These are phyloP conservation scores for Penicillium dipodomyicola DNA, from an alignment of 495 filamentous ascomycete species.

Conservation along the genomic window DNA sequence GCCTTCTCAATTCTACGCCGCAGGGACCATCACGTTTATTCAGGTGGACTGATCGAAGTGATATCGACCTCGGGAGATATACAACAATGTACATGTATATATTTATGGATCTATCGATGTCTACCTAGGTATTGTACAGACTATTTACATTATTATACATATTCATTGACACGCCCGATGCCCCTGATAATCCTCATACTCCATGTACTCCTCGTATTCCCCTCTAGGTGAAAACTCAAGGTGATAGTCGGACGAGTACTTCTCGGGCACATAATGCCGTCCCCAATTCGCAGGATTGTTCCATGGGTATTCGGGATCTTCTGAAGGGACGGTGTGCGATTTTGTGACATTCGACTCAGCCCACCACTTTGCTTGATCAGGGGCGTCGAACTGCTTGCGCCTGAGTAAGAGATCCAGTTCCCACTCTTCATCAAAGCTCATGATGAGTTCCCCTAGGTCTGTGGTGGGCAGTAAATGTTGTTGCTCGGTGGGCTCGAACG, in stretches of 20 bases:
- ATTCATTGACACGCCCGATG: neutral
- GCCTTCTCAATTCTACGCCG: conserved; percentile 17
- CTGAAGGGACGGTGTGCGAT: neutral
- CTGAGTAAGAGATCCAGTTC: conserved; percentile 20
- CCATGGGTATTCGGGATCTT: conserved; percentile 7
- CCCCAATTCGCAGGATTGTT: conserved; percentile 4
- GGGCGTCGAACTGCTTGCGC: neutral
- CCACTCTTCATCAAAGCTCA: conserved; percentile 26
- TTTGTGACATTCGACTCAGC: conserved; percentile 1
- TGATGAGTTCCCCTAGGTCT: conserved; percentile 9
- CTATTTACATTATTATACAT: conserved; percentile 12
- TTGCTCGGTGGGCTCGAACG: neutral
- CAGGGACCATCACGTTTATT: conserved; percentile 7
- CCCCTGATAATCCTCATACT: neutral
- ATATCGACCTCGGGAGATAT: neutral
- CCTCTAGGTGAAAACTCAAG: conserved; percentile 2
- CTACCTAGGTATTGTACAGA: conserved; percentile 12
- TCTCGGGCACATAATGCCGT: conserved; percentile 3
- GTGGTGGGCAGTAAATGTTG: conserved; percentile 5
- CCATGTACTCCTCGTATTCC: neutral
- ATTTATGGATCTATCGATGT: neutral
- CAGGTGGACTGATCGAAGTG: neutral
- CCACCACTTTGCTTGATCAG: conserved; percentile 5
- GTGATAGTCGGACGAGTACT: conserved; percentile 1
- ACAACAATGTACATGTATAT: neutral